Conservation (phyloP, 2,329 filamentous ascomycete genomes). For the Aureobasidium leucospermi region DNA sequence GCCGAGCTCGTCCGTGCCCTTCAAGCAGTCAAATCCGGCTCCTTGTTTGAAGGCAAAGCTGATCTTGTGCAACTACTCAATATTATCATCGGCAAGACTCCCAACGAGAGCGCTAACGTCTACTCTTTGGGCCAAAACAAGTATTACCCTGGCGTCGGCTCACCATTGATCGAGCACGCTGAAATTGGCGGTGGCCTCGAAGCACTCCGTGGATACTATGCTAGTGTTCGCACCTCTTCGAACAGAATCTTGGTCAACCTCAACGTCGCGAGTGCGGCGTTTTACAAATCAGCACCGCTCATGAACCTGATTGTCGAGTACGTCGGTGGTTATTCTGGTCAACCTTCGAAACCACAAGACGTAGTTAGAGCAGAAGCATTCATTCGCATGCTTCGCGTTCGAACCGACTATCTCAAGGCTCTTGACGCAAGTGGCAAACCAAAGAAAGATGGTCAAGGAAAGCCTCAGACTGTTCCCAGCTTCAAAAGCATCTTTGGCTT, state of each 20-base stretch:
- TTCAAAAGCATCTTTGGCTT: conserved; percentile 42
- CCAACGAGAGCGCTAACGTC: conserved; percentile 35
- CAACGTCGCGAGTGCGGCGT: conserved; percentile 54
- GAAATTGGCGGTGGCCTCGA: conserved; percentile 46
- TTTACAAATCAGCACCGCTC: conserved; percentile 40
- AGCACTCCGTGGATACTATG: conserved; percentile 54
- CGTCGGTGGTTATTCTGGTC: conserved; percentile 16
- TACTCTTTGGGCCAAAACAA: conserved; percentile 47
- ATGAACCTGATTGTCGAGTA: conserved; percentile 30
- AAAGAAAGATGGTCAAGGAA: conserved; percentile 27
- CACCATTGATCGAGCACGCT: conserved; percentile 26
- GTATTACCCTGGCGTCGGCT: conserved; percentile 39
- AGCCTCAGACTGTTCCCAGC: not conserved
- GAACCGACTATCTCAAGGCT: conserved; percentile 31
- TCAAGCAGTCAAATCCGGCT: conserved; percentile 28
- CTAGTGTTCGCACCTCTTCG: conserved; percentile 53
- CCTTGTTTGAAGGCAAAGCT: conserved; percentile 36
- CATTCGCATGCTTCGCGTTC: conserved; percentile 36
- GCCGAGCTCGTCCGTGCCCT: conserved; percentile 40
- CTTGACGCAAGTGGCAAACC: conserved; percentile 4
- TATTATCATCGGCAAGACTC: conserved; percentile 45
- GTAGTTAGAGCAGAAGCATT: conserved; percentile 25
- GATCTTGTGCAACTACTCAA: conserved; percentile 53
- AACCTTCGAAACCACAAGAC: not conserved
- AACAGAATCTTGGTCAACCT: conserved; percentile 54